phyloP scores from a whole-genome alignment of 176 grass and related monocot genomes.

The Hyparrhenia diplandra region DNA sequence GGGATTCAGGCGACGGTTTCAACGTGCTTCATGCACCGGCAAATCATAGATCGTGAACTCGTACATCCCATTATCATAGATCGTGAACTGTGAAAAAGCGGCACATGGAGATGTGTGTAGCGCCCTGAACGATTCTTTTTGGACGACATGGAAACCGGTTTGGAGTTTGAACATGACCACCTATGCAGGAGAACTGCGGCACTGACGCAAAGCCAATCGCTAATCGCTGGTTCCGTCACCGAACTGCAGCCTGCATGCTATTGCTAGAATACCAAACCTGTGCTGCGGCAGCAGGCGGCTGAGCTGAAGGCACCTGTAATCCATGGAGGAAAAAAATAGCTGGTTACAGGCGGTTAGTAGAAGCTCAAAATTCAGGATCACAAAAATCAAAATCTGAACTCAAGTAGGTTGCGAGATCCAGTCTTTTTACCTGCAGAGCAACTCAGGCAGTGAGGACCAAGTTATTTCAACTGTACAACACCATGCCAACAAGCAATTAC shows the following conservation, averaged over 20 bases:
- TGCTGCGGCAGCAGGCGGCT: neutral
- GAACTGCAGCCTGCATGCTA: neutral
- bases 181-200: neutral
- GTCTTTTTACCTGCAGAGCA: slow-evolving; percentile 12
- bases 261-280: neutral
- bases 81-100: neutral
- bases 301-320: neutral
- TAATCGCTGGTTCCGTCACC: too few species aligned
- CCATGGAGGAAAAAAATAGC: neutral
- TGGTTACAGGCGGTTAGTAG: neutral
- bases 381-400: neutral
- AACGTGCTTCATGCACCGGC: too few species aligned
- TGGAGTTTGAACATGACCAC: neutral
- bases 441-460: neutral
- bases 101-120: neutral
- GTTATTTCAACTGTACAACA: neutral
- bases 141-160: neutral
- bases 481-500: neutral
- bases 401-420: neutral
- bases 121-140: neutral
- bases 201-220: too few species aligned
- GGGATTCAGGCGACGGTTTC: too few species aligned
- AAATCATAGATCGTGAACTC: too few species aligned
- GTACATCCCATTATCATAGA: too few species aligned
- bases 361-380: neutral